These are phyloP conservation scores for Candida vartiovaarae DNA, from an alignment of 805 yeast species.

Conservation along the genomic window DNA sequence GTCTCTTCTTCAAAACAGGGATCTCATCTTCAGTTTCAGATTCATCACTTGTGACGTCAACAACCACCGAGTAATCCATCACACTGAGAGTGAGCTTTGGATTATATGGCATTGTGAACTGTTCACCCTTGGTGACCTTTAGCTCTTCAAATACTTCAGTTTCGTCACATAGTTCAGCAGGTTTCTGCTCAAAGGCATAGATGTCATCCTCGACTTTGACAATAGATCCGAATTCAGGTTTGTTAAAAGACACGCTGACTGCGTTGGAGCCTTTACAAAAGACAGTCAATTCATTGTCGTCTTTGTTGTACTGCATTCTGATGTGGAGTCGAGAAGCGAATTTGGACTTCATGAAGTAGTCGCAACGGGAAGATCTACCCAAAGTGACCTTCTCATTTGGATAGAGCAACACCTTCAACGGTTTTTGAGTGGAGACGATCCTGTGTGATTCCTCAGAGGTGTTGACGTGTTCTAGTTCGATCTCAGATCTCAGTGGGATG, in stretches of 20 bases:
- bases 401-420: slow-evolving; percentile 15
- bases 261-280: slow-evolving; percentile 85
- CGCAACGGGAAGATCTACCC: slow-evolving; percentile 60
- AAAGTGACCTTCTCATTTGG: slow-evolving; percentile 15
- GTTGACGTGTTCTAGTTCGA: not conserved
- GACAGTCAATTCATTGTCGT: slow-evolving; percentile 38
- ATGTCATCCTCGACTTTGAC: slow-evolving; percentile 14
- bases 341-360: slow-evolving; percentile 39
- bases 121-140: slow-evolving; percentile 54
- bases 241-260: slow-evolving; percentile 57
- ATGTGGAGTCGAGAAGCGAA: slow-evolving; percentile 66
- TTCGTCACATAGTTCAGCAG: slow-evolving; percentile 5
- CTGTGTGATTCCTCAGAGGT: slow-evolving; percentile 3
- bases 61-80: slow-evolving; percentile 51
- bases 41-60: slow-evolving; percentile 42
- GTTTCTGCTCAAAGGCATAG: slow-evolving; percentile 16
- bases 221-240: slow-evolving; percentile 27
- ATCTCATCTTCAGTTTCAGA: slow-evolving; percentile 33
- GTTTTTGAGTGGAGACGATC: not conserved
- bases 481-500: slow-evolving; percentile 2
- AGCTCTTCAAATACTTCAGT: slow-evolving; percentile 30
- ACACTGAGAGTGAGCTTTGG: slow-evolving; percentile 61
- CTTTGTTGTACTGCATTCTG: slow-evolving; percentile 36
- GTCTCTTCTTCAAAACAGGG: slow-evolving; percentile 17
- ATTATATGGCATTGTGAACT: slow-evolving; percentile 55